Conservation (phyloP, 345 rosid species). For the Lenwebbia sp. region DNA sequence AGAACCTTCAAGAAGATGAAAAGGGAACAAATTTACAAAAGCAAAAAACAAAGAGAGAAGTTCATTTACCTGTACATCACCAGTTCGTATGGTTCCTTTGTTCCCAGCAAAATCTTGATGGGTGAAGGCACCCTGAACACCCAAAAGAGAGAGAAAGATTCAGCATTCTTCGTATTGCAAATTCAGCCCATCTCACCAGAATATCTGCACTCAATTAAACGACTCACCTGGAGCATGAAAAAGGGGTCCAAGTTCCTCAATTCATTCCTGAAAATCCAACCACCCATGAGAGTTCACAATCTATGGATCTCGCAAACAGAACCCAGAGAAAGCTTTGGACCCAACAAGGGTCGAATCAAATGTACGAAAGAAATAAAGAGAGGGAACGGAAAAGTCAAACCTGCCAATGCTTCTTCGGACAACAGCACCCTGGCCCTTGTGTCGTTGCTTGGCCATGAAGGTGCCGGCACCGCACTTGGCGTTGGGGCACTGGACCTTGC, state of each 20-base stretch:
- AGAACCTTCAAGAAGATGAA: no score
- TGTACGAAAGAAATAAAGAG: background rate
- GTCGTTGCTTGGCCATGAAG: background rate
- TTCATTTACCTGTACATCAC: no score
- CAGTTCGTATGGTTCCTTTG: no score
- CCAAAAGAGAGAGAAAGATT: background rate
- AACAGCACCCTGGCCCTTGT: background rate
- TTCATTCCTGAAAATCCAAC: slow-evolving; percentile 45
- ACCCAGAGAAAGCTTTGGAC: background rate
- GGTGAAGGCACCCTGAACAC: slow-evolving; percentile 64
- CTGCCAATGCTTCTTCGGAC: background rate
- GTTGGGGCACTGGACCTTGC: no score
- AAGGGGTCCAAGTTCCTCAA: slow-evolving; percentile 79
- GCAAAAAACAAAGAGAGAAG: no score
- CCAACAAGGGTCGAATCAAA: background rate
- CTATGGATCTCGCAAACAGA: background rate
- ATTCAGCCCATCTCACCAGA: background rate
- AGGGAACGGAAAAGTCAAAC: no score
- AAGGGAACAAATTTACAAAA: no score
- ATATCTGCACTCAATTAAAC: background rate
- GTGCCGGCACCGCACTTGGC: no score
- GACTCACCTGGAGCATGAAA: slow-evolving; percentile 70
- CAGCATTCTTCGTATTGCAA: background rate
- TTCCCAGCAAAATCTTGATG: no score
- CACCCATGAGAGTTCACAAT: background rate